Base-by-base conservation (phyloP, 495 filamentous ascomycete species). In the Aspergillus carlsbadensis region DNA sequence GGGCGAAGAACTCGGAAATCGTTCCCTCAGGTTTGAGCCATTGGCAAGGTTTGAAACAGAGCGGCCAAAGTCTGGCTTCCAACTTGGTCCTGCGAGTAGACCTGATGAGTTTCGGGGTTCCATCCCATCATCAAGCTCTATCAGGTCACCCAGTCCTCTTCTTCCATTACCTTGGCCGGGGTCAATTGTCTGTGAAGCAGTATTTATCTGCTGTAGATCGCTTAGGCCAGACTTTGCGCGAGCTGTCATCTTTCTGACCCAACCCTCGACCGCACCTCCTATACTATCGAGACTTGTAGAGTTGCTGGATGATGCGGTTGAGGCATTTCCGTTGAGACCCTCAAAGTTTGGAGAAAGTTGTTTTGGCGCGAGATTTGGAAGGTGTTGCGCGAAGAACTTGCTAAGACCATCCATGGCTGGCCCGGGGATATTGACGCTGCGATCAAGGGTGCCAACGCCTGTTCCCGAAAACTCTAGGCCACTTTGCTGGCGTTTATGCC, bases 251-350 rank as follows among this genome's bases (percentile, higher is more conserved):
- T 87, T 90, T 40, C 91, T 78, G 59, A 97, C 79, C 91, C 94
- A 98, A 6, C 86, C 84, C 69, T 97, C 93, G 26, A 98, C 81
- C 11, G 86, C 88, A 11, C 88, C 86, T 0, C 91, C 92, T 2
- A 95, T 84, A 51, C 91, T 88, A 62, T 96, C 92, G 6, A 98
- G 69, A 1, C 85, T 78, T 1, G 65, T 85, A 67, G 74, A 84
- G 72, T 68, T 65, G 57, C 67, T 72, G 53, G 77, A 75, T 2
- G 61, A 50, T 41, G 68, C 58, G 61, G 75, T 68, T 57, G 78
- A 69, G 58, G 71, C 67, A 56, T 74, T 70, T 56, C 74, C 79
- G 29, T 73, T 75, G 6, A 67, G 41, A n/a, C 72, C 74, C 10
- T 67, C 69, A 15, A 60, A 53, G 22, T 66, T 66, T 17, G 65